Evolutionary conservation across 202 grass and related monocot species (phyloP).

Genomic region (Digitaria exilis): DNA sequence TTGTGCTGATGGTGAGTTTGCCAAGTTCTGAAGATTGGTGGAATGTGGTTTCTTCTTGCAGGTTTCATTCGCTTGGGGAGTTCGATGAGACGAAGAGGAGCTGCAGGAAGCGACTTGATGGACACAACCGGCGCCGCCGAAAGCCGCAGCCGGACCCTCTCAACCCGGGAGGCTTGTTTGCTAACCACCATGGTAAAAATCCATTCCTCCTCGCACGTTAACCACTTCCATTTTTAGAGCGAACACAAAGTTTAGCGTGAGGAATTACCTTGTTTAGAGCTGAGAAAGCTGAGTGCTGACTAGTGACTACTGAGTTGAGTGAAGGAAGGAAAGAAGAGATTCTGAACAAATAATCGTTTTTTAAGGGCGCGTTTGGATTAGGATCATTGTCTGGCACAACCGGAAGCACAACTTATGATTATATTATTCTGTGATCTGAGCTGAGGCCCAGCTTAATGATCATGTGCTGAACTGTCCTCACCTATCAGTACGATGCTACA

Average conservation of each 20-base stretch:
- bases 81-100: constrained; percentile 89
- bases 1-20: neutral
- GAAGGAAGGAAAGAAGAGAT: neutral
- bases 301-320: neutral
- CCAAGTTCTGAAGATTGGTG: neutral
- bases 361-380: neutral
- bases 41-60: constrained; percentile 21
- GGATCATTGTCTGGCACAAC: constrained; percentile 17
- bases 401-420: neutral
- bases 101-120: constrained; percentile 83
- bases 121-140: constrained; percentile 77
- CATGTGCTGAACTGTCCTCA: constrained; percentile 9
- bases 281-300: neutral
- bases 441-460: neutral
- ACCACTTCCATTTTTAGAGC: neutral
- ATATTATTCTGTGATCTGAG: neutral
- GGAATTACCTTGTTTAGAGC: neutral
- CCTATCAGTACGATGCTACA: constrained; percentile 1
- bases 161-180: constrained; percentile 52
- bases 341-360: neutral
- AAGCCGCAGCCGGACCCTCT: constrained; percentile 69
- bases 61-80: constrained; percentile 78
- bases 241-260: neutral
- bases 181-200: constrained; percentile 62
- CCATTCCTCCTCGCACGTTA: neutral